These are phyloP conservation scores for Austroboletus festivus DNA, from an alignment of 768 basidiomycete genomes.

Conservation along the genomic window DNA sequence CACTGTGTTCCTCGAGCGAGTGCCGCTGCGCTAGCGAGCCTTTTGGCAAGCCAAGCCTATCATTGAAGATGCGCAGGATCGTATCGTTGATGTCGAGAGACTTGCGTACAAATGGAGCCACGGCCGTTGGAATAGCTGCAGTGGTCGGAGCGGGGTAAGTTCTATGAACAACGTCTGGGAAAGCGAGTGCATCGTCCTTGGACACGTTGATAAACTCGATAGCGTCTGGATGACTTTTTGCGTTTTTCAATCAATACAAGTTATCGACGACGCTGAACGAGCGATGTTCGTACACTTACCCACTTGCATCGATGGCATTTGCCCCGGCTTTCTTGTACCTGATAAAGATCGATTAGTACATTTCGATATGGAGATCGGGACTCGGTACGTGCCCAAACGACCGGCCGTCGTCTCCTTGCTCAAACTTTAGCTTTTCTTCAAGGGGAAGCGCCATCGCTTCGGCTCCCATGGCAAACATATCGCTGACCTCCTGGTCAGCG, in stretches of 20 bases:
- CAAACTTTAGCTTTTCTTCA: conserved; percentile 41
- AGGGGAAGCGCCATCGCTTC: conserved; percentile 39
- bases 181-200: conserved; percentile 66
- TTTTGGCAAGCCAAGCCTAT: conserved; percentile 48
- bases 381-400: conserved; percentile 35
- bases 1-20: conserved; percentile 43
- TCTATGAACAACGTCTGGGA: conserved; percentile 49
- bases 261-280: not conserved
- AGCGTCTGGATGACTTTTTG: conserved; percentile 38
- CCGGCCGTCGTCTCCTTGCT: conserved; percentile 40
- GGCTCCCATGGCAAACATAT: conserved; percentile 43
- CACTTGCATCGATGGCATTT: conserved; percentile 59
- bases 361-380: not conserved
- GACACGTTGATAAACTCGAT: conserved; percentile 66
- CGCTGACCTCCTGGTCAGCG: conserved; percentile 32
- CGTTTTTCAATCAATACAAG: not conserved
- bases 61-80: conserved; percentile 55
- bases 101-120: conserved; percentile 56
- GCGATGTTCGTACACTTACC: conserved; percentile 26
- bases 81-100: conserved; percentile 54
- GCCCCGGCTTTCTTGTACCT: conserved; percentile 63
- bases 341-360: not conserved
- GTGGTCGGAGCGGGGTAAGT: conserved; percentile 55
- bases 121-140: conserved; percentile 45
- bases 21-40: conserved; percentile 48